These are phyloP conservation scores for Amanita pseudoporphyria DNA, from an alignment of 768 basidiomycete genomes.

Conservation along the genomic window DNA sequence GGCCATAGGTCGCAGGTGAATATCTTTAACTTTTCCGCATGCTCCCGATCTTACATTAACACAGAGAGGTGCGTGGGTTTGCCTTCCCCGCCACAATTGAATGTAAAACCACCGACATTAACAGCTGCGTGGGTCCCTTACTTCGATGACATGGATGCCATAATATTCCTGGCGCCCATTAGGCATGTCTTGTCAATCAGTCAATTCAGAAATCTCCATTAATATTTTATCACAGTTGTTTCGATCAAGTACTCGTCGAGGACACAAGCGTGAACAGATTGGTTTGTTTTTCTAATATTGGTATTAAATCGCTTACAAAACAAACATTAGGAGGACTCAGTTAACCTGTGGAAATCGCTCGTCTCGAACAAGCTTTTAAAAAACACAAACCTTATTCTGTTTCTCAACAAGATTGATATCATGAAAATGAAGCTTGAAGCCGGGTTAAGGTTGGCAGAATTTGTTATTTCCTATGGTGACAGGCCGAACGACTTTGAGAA, in stretches of 20 bases:
- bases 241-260: conserved; percentile 63
- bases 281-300: conserved; percentile 21
- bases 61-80: conserved; percentile 22
- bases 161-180: conserved; percentile 64
- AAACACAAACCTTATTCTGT: conserved; percentile 65
- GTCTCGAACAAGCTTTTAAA: conserved; percentile 64
- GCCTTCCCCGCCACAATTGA: not conserved
- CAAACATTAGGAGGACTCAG: conserved; percentile 55
- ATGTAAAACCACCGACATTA: conserved; percentile 4
- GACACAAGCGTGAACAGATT: conserved; percentile 55
- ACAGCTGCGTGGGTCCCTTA: conserved; percentile 49
- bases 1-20: conserved; percentile 60
- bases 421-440: conserved; percentile 54
- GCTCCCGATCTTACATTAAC: not conserved
- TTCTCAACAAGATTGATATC: conserved; percentile 79
- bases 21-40: conserved; percentile 6
- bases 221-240: conserved; percentile 28
- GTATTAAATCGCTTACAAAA: not conserved
- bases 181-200: conserved; percentile 23
- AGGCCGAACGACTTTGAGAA: conserved; percentile 61
- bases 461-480: conserved; percentile 63
- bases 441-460: conserved; percentile 54
- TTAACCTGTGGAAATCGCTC: conserved; percentile 65
- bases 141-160: conserved; percentile 65
- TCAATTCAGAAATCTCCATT: not conserved